Conservation (phyloP, 257 asterid genomes). For the Oldenlandia corymbosa region DNA sequence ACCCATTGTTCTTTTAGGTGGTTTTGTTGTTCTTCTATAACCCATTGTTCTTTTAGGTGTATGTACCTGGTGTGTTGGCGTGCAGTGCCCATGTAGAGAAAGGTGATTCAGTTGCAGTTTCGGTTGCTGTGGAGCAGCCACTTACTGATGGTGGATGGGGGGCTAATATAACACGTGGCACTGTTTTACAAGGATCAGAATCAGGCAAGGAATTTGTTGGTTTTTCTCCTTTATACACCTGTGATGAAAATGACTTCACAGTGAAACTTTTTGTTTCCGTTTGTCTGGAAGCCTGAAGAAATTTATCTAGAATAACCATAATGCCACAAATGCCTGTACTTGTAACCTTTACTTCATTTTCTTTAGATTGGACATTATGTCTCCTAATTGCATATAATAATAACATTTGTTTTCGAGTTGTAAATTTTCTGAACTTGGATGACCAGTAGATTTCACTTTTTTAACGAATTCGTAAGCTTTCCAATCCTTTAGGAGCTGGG, state of each 20-base stretch:
- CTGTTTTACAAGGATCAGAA: slow-evolving; percentile 65
- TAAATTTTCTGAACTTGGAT: slow-evolving; percentile 4
- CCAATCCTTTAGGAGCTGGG: neutral
- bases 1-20: neutral
- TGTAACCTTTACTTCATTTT: neutral
- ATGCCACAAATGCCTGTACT: neutral
- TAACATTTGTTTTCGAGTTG: neutral
- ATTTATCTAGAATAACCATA: neutral
- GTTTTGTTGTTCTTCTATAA: neutral
- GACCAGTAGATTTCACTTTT: neutral
- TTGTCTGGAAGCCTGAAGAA: neutral
- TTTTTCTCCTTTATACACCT: neutral
- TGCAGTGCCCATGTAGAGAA: slow-evolving; percentile 96
- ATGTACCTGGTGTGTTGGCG: slow-evolving; percentile 98
- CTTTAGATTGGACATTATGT: neutral
- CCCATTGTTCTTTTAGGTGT: slow-evolving; percentile 42
- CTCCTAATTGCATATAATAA: neutral
- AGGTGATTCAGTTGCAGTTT: slow-evolving; percentile 85
- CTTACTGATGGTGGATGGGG: slow-evolving; percentile 80
- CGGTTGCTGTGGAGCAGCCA: slow-evolving; percentile 88
- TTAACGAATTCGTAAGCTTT: neutral
- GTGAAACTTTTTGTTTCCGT: neutral
- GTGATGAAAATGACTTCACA: neutral
- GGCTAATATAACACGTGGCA: slow-evolving; percentile 90
- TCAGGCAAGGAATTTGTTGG: slow-evolving; percentile 44